Evolutionary conservation across 305 asterid species (phyloP).

Genomic region (Ilex paraguariensis): DNA sequence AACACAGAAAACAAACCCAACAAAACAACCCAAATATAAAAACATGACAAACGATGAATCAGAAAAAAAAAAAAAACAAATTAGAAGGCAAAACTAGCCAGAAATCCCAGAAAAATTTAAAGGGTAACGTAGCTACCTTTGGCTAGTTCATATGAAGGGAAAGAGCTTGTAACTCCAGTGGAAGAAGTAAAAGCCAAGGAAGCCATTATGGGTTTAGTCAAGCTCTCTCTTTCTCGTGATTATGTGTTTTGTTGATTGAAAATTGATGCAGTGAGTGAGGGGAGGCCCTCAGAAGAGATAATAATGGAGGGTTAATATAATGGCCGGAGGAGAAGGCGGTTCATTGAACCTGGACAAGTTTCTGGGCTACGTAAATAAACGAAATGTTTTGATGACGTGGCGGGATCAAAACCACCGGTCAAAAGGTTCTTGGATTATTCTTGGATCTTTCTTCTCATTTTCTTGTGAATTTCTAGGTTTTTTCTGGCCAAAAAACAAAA

Average conservation of each 20-base stretch:
- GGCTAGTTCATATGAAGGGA: constrained; percentile 16
- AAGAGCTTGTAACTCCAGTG: constrained; percentile 24
- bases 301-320: constrained; percentile 1
- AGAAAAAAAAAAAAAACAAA: background rate
- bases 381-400: constrained; percentile 3
- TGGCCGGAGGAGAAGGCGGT: constrained; percentile 28
- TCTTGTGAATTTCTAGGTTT: too few relatives aligned
- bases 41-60: background rate
- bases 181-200: constrained; percentile 28
- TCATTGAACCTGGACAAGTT: constrained; percentile 76
- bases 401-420: background rate
- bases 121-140: constrained; percentile 20
- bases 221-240: too few relatives aligned
- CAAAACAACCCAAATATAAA: too few relatives aligned
- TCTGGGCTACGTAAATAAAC: constrained; percentile 4
- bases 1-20: background rate
- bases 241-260: constrained; percentile 1
- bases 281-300: background rate
- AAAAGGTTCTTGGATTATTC: constrained; percentile 10
- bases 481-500: too few relatives aligned
- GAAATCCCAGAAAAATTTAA: background rate
- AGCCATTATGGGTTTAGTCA: constrained; percentile 12
- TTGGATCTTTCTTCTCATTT: background rate
- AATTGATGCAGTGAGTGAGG: constrained; percentile 10
- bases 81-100: background rate